Conservation (phyloP, 2,329 filamentous ascomycete genomes). For the Fusarium sp. region DNA sequence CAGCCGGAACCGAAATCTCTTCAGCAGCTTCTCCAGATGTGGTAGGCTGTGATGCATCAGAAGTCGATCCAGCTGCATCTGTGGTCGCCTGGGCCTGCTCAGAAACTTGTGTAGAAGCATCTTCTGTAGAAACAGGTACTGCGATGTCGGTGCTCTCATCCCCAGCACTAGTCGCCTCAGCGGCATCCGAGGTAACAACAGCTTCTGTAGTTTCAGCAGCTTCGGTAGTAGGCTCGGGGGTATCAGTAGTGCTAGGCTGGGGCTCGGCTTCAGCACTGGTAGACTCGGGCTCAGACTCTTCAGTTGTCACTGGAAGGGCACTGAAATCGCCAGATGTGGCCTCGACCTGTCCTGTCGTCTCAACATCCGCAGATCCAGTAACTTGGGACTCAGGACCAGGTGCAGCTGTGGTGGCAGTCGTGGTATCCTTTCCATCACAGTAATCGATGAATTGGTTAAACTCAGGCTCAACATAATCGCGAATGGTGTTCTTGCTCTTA, state of each 20-base stretch:
- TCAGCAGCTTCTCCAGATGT: constrained; percentile 9
- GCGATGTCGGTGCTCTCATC: not conserved
- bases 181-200: not conserved
- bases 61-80: not conserved
- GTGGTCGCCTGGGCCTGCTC: not conserved
- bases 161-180: not conserved
- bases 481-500: constrained; percentile 39
- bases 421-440: constrained; percentile 48
- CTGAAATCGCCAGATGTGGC: constrained; percentile 36
- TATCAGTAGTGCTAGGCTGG: constrained; percentile 7
- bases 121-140: not conserved
- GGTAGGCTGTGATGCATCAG: constrained; percentile 13
- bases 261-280: constrained; percentile 1
- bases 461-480: constrained; percentile 47
- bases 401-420: constrained; percentile 16
- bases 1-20: not conserved
- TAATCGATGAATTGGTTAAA: constrained; percentile 57
- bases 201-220: not conserved
- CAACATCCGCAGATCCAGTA: constrained; percentile 29
- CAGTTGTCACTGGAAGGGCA: constrained; percentile 16
- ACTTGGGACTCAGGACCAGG: constrained; percentile 37
- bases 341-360: constrained; percentile 40
- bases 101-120: not conserved
- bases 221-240: constrained; percentile 8
- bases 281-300: constrained; percentile 4